Evolutionary conservation across 2,329 filamentous ascomycete genomes (phyloP).

Genomic region (Colletotrichum tabaci): DNA sequence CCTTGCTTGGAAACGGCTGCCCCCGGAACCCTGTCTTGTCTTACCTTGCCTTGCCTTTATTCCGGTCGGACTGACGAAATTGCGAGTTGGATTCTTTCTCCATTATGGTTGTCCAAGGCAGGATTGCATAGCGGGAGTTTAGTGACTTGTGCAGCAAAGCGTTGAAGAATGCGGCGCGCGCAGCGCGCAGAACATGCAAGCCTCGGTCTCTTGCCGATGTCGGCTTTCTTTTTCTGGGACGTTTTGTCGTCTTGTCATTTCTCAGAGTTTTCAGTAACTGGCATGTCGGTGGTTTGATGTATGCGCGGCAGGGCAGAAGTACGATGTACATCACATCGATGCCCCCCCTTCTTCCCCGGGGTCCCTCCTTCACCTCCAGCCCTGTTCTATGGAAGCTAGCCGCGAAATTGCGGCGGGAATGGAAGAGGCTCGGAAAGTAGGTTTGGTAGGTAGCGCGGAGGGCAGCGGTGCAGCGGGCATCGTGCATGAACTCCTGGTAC

Average conservation of each 20-base stretch:
- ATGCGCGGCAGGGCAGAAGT: constrained; percentile 26
- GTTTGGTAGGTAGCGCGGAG: constrained; percentile 16
- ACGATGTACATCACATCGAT: constrained; percentile 15
- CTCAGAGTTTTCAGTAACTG: constrained; percentile 22
- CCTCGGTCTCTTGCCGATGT: constrained; percentile 16
- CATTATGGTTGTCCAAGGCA: neutral
- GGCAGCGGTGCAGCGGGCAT: constrained; percentile 38
- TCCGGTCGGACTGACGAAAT: constrained; percentile 5
- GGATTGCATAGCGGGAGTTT: constrained; percentile 22
- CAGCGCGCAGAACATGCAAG: constrained; percentile 36
- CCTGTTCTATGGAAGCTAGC: constrained; percentile 24
- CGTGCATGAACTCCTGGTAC: constrained; percentile 44
- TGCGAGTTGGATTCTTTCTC: constrained; percentile 13
- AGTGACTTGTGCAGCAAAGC: constrained; percentile 10
- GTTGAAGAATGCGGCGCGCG: constrained; percentile 39
- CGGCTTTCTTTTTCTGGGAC: constrained; percentile 30
- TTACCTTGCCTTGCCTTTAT: constrained; percentile 25
- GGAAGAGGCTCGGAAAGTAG: constrained; percentile 23
- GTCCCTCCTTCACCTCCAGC: constrained; percentile 25
- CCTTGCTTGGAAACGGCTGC: constrained; percentile 5
- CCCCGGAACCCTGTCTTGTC: constrained; percentile 26
- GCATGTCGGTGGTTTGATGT: constrained; percentile 32
- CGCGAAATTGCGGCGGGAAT: constrained; percentile 30
- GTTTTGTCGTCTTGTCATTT: constrained; percentile 27
- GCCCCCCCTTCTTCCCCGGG: neutral